Evolutionary conservation across 345 rosid genomes (phyloP), one percentile per base, ranked within the genome.

Genomic region (Nephelium lappaceum): DNA sequence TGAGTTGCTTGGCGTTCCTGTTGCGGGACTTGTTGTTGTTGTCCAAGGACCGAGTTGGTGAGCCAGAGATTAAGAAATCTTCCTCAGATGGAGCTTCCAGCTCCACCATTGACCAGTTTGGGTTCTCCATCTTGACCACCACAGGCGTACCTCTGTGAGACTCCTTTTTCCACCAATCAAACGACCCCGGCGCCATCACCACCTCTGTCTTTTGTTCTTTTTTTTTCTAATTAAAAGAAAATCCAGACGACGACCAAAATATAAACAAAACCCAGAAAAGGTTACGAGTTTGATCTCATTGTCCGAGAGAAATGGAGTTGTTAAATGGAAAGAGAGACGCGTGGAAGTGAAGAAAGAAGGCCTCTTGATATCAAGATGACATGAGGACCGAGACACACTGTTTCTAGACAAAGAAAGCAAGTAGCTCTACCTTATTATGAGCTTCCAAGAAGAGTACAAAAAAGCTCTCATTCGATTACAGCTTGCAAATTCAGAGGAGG

Each of bases 31-130:
- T 75, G 78, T 86, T 82, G 57, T 88, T 31, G 36, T 31, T 92
- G 41, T 94, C 93, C 18, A 80, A 65, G 31, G 65, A 66, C 16
- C 80, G 83, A 14, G 66, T 58, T 31, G 85, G 87, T 3, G 86
- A 77, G 80, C 73, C 85, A 19, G 83, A 81, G 74, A 83, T 78
- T 53, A 92, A 73, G 79, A 95, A 92, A 83, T 95, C 98, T 16
- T 92, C 94, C 36, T 91, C 92, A 0, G 93, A 83, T 0, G 97
- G 94, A 39, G 88, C 90, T 73, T 95, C 93, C 3, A 95, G 90
- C 84, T 95, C 98, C 18, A 91, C 91, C 97, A 95, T 94, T 31
- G 98, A 94, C 99, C 99, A 95, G 85, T 94, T 95, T 3, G 99
- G 99, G 81, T 95, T 94, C 79, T 95, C 97, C 98, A 95, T 94